Percentiles rank a stretch among this genome's conserved stretches.
Evolutionary conservation across 2,329 filamentous ascomycete species (phyloP).

Genomic region (Phialemoniopsis sp.): DNA sequence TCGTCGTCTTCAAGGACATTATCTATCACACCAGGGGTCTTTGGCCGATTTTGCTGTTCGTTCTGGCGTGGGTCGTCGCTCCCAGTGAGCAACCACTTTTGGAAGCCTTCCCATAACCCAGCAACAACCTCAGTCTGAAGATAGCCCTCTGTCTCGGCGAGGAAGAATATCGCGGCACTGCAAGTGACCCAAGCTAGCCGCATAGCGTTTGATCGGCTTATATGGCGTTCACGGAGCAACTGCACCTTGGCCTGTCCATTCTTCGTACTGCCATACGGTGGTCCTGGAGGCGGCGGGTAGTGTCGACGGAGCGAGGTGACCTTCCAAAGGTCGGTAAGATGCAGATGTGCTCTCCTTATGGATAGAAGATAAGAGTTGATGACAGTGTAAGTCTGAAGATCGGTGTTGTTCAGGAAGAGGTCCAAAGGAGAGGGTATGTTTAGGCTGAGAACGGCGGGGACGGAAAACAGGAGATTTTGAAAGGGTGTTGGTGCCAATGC

Average conservation of each 20-base stretch:
- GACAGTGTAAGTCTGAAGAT: constrained; percentile 76
- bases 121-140: constrained; percentile 86
- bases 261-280: constrained; percentile 57
- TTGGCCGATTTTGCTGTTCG: constrained; percentile 15
- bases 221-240: constrained; percentile 60
- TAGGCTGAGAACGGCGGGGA: constrained; percentile 66
- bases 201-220: constrained; percentile 61
- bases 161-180: constrained; percentile 81
- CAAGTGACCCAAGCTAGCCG: constrained; percentile 87
- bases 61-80: constrained; percentile 12
- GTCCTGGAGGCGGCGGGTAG: constrained; percentile 67
- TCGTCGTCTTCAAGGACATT: constrained; percentile 20
- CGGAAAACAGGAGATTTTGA: constrained; percentile 76
- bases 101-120: constrained; percentile 76
- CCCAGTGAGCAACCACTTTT: constrained; percentile 62
- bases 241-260: constrained; percentile 57
- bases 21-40: constrained; percentile 1
- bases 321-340: constrained; percentile 83
- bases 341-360: constrained; percentile 79
- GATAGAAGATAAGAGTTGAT: constrained; percentile 85
- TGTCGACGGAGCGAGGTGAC: constrained; percentile 73
- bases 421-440: constrained; percentile 77
- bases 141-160: constrained; percentile 83
- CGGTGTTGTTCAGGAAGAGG: constrained; percentile 74
- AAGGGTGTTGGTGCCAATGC: constrained; percentile 55